Conservation (phyloP, 345 rosid species). For the Eucalyptus pauciflora region DNA sequence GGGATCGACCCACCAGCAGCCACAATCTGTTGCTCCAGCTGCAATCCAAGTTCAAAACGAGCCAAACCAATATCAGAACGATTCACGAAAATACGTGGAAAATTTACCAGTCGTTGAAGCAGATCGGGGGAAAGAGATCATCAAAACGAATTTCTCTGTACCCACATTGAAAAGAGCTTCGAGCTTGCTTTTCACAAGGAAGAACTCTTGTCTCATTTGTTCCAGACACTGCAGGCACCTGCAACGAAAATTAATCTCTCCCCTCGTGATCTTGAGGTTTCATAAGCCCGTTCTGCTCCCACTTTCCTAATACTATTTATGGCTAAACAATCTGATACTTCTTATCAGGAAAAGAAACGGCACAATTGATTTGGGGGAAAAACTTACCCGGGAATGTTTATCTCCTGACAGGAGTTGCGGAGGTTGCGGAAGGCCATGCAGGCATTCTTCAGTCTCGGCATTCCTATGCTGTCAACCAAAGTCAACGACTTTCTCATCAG, state of each 20-base stretch:
- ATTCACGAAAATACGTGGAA: background rate
- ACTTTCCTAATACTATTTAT: background rate
- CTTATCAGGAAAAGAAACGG: background rate
- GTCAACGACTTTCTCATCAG: background rate
- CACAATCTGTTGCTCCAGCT: constrained; percentile 87
- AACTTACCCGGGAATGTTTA: constrained; percentile 60
- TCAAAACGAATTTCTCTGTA: background rate
- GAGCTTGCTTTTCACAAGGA: constrained; percentile 63
- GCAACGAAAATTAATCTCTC: background rate
- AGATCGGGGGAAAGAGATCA: background rate
- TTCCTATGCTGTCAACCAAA: constrained; percentile 69
- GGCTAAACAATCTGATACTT: background rate
- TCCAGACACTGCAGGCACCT: constrained; percentile 79
- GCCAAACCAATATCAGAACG: background rate
- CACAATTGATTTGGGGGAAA: background rate
- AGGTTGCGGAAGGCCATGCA: constrained; percentile 59
- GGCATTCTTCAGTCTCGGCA: constrained; percentile 67
- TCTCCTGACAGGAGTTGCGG: constrained; percentile 50
- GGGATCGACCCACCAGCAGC: constrained; percentile 83
- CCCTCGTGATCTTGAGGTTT: background rate
- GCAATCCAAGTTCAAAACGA: background rate
- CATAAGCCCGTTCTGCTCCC: background rate
- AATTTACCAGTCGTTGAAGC: background rate
- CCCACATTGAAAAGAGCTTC: constrained; percentile 67
- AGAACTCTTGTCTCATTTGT: constrained; percentile 75